Conservation (phyloP, 2,329 filamentous ascomycete genomes). For the Graphium sp. region DNA sequence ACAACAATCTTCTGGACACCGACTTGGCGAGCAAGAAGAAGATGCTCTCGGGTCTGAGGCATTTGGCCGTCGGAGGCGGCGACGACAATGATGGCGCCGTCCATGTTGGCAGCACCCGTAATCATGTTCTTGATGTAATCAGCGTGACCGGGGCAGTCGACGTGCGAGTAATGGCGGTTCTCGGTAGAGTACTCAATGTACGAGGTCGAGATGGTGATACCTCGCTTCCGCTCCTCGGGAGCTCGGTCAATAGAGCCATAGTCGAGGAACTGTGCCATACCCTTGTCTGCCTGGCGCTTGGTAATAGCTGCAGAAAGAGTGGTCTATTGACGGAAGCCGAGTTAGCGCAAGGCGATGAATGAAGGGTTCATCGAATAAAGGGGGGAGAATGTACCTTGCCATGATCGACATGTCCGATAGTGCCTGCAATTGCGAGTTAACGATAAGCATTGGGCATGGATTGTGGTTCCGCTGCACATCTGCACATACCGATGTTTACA, state of each 20-base stretch:
- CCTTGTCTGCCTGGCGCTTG: conserved; percentile 92
- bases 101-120: conserved; percentile 98
- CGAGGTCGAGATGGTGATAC: conserved; percentile 97
- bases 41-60: conserved; percentile 97
- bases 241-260: conserved; percentile 99
- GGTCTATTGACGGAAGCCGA: conserved; percentile 41
- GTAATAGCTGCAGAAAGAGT: conserved; percentile 98
- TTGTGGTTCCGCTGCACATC: no score
- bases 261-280: conserved; percentile 84
- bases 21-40: conserved; percentile 93
- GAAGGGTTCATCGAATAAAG: conserved; percentile 1
- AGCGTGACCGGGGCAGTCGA: conserved; percentile 98
- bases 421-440: conserved; percentile 37
- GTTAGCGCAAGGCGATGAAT: conserved; percentile 1
- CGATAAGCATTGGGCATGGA: no score
- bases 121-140: conserved; percentile 99
- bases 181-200: conserved; percentile 98
- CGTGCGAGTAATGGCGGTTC: conserved; percentile 91
- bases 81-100: conserved; percentile 96
- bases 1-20: conserved; percentile 97
- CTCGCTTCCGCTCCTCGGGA: conserved; percentile 97
- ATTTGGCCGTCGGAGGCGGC: conserved; percentile 98
- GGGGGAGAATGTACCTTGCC: conserved; percentile 56
- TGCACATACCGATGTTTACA: conserved; percentile 82
- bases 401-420: conserved; percentile 98